Percentiles rank a stretch among this genome's conserved stretches.
These are phyloP conservation scores for Calocera viscosa DNA, from an alignment of 768 basidiomycete species.

Conservation along the genomic window DNA sequence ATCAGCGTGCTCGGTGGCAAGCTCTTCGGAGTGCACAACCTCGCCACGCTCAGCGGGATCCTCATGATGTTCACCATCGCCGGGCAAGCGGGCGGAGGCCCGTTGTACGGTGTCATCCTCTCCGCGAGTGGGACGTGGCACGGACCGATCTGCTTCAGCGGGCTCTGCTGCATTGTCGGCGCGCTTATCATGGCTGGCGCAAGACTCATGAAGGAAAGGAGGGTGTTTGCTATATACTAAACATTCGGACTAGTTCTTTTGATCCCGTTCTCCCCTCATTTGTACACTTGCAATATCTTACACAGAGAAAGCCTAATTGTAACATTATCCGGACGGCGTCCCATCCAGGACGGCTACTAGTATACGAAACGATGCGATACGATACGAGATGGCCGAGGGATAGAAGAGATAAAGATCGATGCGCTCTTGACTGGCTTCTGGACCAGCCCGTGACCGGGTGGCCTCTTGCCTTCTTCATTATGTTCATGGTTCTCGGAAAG, in stretches of 20 bases:
- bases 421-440: too few relatives aligned
- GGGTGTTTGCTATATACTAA: not conserved
- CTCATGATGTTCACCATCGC: conserved; percentile 14
- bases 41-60: conserved; percentile 15
- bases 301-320: too few relatives aligned
- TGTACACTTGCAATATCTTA: not conserved
- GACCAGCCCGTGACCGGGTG: too few relatives aligned
- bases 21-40: conserved; percentile 18
- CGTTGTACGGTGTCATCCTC: conserved; percentile 27
- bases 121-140: conserved; percentile 25
- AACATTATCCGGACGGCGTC: too few relatives aligned
- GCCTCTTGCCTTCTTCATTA: too few relatives aligned
- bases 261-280: not conserved
- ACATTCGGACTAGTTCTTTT: not conserved
- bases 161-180: conserved; percentile 12
- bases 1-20: conserved; percentile 27
- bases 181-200: not conserved
- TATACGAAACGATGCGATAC: too few relatives aligned
- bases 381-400: too few relatives aligned
- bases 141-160: conserved; percentile 25
- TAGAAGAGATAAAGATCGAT: too few relatives aligned
- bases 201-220: not conserved
- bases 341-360: too few relatives aligned
- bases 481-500: too few relatives aligned
- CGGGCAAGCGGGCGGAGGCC: conserved; percentile 26